Percentiles rank a stretch among this genome's conserved stretches.
Evolutionary conservation across 139 green algal species (phyloP).

Genomic region (Eudorina sp.): DNA sequence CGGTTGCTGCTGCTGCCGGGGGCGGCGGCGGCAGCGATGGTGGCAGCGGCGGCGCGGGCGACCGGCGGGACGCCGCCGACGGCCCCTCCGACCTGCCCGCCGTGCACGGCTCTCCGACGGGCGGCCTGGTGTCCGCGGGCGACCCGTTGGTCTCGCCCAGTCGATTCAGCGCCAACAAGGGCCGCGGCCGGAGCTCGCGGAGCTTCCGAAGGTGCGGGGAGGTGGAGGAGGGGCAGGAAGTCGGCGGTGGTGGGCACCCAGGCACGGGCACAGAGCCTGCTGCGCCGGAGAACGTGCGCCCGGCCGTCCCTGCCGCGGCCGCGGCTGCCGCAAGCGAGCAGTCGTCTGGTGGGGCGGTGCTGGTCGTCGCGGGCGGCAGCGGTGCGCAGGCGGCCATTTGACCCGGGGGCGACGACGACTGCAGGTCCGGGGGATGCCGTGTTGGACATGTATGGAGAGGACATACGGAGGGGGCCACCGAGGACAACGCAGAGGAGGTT

Average conservation of each 20-base stretch:
- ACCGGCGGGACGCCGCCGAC: background rate
- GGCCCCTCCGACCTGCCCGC: background rate
- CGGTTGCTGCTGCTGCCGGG: background rate
- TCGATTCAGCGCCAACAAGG: constrained; percentile 43
- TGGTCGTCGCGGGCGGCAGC: background rate
- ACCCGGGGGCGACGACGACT: background rate
- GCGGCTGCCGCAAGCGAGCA: background rate
- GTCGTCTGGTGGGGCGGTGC: background rate
- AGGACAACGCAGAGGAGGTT: no score
- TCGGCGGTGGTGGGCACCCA: background rate
- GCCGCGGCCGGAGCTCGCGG: background rate
- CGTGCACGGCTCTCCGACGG: constrained; percentile 11
- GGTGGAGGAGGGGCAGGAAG: background rate
- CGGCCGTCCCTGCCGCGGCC: background rate
- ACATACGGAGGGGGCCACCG: no score
- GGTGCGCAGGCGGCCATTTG: background rate
- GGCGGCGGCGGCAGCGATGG: background rate
- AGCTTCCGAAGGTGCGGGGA: background rate
- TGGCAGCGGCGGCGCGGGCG: background rate
- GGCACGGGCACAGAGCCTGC: background rate
- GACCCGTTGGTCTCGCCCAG: constrained; percentile 47
- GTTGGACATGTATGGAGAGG: no score
- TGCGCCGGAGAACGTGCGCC: background rate
- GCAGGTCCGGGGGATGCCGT: background rate
- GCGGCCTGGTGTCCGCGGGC: constrained; percentile 43